Base-by-base conservation (phyloP, 164 flowering plant species). In the Euptelea pleiosperma region DNA sequence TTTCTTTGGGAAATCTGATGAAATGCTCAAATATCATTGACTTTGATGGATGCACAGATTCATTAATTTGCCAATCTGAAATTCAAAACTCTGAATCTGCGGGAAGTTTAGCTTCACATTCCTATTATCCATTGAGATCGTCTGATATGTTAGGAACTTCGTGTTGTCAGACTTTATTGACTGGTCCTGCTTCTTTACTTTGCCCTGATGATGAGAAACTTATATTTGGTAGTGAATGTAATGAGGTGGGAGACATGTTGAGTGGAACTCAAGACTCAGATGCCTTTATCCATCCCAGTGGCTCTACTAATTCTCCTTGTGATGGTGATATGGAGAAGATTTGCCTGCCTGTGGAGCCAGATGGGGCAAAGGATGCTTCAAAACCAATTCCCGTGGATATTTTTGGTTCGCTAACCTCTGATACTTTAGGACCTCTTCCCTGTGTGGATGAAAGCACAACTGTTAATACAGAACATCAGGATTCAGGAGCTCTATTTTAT, bases 401-500 rank as follows among this genome's bases (percentile, higher is more conserved):
- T 52, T 74, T 73, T 57, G 46, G 60, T 61, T 67, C 80, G 15
- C 41, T 41, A 48, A 15, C 65, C 39, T 49, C 70, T 6, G 70
- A 73, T 52, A 35, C 52, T 37, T 50, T 31, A 34, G 72, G 65
- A 50, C 30, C 21, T 31, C 66, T 45, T 70, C 53, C 75, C 34
- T 19, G 70, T 6, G 18, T 37, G 18, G 75, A 69, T 45, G 81
- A 67, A 55, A 67, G 41, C 37, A 59, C 60, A 57, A 52, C 52
- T 43, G 31, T 8, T 24, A 44, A 34, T 1, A 52, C 57, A 26
- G 75, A 75, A 57, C 57, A 76, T 57, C 67, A 68, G 25, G 85
- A 75, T 46, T 53, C 76, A 3, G 91, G 83, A 60, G 61, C 73
- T 60, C 70, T 94, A 26, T 89, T 68, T 60, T 94, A 94, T 70